These are phyloP conservation scores for Globisporangium lucens DNA, from an alignment of 352 stramenopile genomes.

Conservation along the genomic window DNA sequence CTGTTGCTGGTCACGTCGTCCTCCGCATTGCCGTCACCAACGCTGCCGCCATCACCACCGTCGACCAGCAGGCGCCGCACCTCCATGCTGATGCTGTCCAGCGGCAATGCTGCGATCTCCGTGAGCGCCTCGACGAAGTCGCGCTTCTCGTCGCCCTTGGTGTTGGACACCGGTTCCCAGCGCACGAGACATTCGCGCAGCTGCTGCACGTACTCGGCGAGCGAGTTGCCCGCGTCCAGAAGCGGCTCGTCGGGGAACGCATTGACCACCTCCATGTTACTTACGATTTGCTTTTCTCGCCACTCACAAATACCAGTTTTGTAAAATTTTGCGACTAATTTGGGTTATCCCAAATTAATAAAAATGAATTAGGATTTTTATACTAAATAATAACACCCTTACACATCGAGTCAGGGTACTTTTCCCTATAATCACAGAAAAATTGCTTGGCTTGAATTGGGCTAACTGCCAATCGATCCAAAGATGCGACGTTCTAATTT, in stretches of 20 bases:
- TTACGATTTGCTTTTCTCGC: neutral
- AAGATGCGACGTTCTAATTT: too few relatives aligned
- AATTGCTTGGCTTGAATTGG: too few relatives aligned
- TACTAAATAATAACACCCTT: too few relatives aligned
- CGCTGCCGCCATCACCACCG: neutral
- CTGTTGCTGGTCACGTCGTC: neutral
- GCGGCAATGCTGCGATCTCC: conserved; percentile 60
- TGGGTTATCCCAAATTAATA: too few relatives aligned
- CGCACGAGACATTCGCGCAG: conserved; percentile 19
- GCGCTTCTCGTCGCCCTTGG: conserved; percentile 30
- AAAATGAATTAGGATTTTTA: too few relatives aligned
- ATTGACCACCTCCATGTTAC: neutral
- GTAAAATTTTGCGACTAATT: too few relatives aligned
- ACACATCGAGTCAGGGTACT: too few relatives aligned
- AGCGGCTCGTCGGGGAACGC: neutral
- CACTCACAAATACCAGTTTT: too few relatives aligned
- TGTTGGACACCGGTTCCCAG: conserved; percentile 31
- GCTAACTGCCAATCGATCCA: too few relatives aligned
- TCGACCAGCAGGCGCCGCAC: conserved; percentile 54
- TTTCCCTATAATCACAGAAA: too few relatives aligned
- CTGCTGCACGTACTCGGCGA: conserved; percentile 19
- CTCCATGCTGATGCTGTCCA: conserved; percentile 74
- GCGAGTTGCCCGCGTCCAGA: conserved; percentile 9
- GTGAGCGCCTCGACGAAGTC: conserved; percentile 70
- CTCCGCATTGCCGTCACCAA: neutral